phyloP scores from a whole-genome alignment of 2,329 filamentous ascomycete species.

The Fusarium avenaceum region DNA sequence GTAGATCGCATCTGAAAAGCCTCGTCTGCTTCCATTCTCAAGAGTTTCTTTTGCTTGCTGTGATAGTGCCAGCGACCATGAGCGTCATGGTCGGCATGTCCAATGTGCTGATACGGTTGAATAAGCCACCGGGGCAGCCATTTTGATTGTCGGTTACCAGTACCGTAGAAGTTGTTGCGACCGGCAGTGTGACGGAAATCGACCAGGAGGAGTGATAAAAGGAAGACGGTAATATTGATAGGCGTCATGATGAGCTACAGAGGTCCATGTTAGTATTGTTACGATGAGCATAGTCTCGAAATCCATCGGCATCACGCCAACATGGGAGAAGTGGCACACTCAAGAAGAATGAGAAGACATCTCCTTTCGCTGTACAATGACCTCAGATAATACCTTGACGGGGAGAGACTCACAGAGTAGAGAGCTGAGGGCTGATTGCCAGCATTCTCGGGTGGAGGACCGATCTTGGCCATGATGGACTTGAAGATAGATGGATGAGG shows the following conservation, averaged over 20 bases:
- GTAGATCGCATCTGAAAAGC: constrained; percentile 71
- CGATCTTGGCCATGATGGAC: constrained; percentile 27
- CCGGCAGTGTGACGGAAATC: constrained; percentile 68
- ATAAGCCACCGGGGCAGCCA: constrained; percentile 49
- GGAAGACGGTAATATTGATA: constrained; percentile 72
- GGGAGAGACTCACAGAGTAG: constrained; percentile 45
- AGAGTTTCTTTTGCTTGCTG: constrained; percentile 70
- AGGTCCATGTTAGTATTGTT: constrained; percentile 23
- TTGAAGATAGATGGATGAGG: not conserved
- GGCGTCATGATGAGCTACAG: constrained; percentile 70
- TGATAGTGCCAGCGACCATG: constrained; percentile 62
- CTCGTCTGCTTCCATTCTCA: constrained; percentile 72
- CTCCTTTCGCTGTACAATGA: not conserved
- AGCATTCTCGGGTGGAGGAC: constrained; percentile 17
- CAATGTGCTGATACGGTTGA: constrained; percentile 56
- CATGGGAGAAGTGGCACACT: constrained; percentile 2
- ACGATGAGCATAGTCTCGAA: not conserved
- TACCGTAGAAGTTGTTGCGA: constrained; percentile 57
- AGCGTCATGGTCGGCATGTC: constrained; percentile 40
- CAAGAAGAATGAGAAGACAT: not conserved
- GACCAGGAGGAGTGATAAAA: constrained; percentile 74
- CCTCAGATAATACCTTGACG: constrained; percentile 9
- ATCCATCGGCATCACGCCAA: not conserved
- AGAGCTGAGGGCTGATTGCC: constrained; percentile 41
- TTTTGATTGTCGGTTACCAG: constrained; percentile 50